Evolutionary conservation across 495 filamentous ascomycete genomes (phyloP), one percentile per base, ranked within the genome.

Genomic region (Penicillium canescens): DNA sequence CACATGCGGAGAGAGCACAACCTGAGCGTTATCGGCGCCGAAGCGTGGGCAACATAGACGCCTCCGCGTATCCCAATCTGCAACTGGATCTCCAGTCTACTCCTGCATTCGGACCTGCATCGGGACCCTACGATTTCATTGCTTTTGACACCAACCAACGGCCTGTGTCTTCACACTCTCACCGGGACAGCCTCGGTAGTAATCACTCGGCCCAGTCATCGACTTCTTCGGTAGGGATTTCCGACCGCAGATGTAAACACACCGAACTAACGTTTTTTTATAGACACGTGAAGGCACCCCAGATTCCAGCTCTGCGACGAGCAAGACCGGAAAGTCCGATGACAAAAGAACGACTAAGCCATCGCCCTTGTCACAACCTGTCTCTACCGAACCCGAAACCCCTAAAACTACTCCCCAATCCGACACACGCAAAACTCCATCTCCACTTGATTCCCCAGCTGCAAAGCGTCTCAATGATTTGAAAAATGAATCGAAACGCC

Each of bases 351-450:
- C 82, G 37, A 78, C 74, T 60, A 90, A 82, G 64, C 90, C 92
- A 1, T 97, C 95, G 31, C 93, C 94, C 23, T 79, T 97, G 33
- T 97, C 94, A 1, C 87, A 91, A 69, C 91, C 92, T 54, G 78
- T 88, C 49, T 79, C 79, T 24, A 84, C 86, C 77, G 82, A 58
- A 42, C 35, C 59, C 10, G 56, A 59, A 68, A 54, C 65, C 68
- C 50, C 77, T 71, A 54, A 68, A 11, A 31, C 63, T 18, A 24
- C 57, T 3, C 14, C 57, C 12, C 57, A 60, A 54, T 5, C 53
- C 42, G 51, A 60, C 13, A 20, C 52, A 34, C 43, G 59, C 42
- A 55, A 66, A 20, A 57, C 65, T 41, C 62, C 67, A 5, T 56
- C 65, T 21, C 51, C 64, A 42, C 46, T 54, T 50, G 68, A 77